Percentiles rank a stretch among this genome's conserved stretches.
These are phyloP conservation scores for Podila horticola DNA, from an alignment of 192 early-diverging fungal genomes.

Conservation along the genomic window DNA sequence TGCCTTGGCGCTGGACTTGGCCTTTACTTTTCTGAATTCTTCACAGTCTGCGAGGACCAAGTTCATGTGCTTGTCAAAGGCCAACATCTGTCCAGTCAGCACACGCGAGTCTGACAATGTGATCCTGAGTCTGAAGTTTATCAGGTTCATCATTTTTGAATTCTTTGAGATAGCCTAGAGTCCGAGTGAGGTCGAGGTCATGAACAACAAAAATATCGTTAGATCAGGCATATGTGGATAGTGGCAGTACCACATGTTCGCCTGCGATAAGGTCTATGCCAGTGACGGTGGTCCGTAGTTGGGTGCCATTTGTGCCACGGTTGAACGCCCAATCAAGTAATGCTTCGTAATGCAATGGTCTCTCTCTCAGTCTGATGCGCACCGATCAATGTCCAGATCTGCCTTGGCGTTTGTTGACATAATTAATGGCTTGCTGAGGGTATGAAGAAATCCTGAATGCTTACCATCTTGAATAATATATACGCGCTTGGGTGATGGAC, in stretches of 20 bases:
- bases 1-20: slow-evolving; percentile 68
- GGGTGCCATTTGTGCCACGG: no score
- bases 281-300: no score
- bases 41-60: slow-evolving; percentile 97
- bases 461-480: slow-evolving; percentile 1
- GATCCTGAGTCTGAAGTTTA: slow-evolving; percentile 95
- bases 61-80: slow-evolving; percentile 99
- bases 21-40: slow-evolving; percentile 92
- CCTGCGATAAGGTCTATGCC: no score
- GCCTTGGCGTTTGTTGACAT: background rate
- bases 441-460: background rate
- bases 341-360: no score
- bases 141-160: slow-evolving; percentile 91
- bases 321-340: no score
- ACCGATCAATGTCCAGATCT: background rate
- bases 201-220: no score
- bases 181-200: background rate
- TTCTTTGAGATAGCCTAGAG: slow-evolving; percentile 73
- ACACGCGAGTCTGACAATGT: slow-evolving; percentile 92
- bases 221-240: no score
- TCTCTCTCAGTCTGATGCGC: no score
- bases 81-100: slow-evolving; percentile 97
- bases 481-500: background rate
- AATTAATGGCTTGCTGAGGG: background rate
- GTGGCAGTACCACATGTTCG: no score